Base-by-base conservation (phyloP, 2,329 filamentous ascomycete genomes). In the Pyrenophora seminiperda region DNA sequence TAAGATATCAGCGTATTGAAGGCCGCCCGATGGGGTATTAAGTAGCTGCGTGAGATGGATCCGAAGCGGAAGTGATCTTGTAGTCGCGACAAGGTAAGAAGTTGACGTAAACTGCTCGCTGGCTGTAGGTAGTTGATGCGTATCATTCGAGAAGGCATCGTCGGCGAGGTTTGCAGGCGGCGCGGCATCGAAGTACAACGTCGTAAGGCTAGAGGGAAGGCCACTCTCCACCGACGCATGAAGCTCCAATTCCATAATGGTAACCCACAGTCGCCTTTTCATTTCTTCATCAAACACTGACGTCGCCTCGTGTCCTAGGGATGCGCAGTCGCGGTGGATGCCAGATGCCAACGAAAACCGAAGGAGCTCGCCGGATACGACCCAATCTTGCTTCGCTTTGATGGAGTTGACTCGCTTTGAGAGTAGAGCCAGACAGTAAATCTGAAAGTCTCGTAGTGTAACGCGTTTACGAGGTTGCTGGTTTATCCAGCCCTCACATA, bases 181-280 rank as follows among this genome's bases (percentile, higher is more conserved):
- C 7, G 72, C 70, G 3, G 75, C 76, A 52, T 84, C 81, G 49
- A 79, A 81, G 31, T 81, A 77, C 2, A 75, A 53, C 1, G 64
- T 63, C 38, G 67, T 73, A 1, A 74, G 63, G 1, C 72, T 68
- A 4, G 76, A 74, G 2, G 79, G 76, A 70, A 84, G 79, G 1
- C 83, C 83, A 10, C 75, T 74, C 53, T 84, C 81, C 11, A 84
- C 68, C 1, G 80, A 79, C 0, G 79, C 75, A 56, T 84, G 81
- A 2, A 83, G 63, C 47, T 85, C 82, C 19, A 84, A 66, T 56
- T 85, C 81, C 7, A 81, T 67, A 7, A 83, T 80, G 1, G 82
- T 83, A 2, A 74, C 75, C 83, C 83, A 85, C 2, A 85, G 68
- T 34, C 82, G 75, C 43, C 80, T 75, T 42, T 82, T 77, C 76